A percentile compares a stretch with the other conserved stretches of the same genome.
These are phyloP conservation scores for Aspergillus hortae DNA, from an alignment of 2,329 filamentous ascomycete species.

Conservation along the genomic window DNA sequence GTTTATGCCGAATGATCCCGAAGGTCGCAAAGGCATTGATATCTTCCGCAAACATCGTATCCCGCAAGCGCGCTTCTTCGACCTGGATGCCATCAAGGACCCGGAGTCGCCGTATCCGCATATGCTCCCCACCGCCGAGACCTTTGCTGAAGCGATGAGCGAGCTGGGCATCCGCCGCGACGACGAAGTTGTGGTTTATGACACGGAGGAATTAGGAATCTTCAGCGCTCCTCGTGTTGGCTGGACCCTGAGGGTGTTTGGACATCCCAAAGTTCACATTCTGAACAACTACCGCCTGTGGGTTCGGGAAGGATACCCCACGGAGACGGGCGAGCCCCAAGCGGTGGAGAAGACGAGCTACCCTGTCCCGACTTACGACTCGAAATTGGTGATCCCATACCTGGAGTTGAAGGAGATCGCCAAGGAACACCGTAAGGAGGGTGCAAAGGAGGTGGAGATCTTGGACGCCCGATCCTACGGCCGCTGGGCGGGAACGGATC, in stretches of 20 bases:
- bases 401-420: conserved; percentile 78
- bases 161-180: conserved; percentile 80
- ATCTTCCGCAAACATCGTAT: conserved; percentile 81
- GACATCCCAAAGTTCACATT: conserved; percentile 81
- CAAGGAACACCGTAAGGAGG: conserved; percentile 74
- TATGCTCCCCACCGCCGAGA: conserved; percentile 81
- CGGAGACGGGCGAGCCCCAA: conserved; percentile 63
- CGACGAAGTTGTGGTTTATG: conserved; percentile 91
- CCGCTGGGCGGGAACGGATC: conserved; percentile 76
- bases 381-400: conserved; percentile 69
- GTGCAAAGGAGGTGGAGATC: conserved; percentile 77
- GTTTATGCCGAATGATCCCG: conserved; percentile 88
- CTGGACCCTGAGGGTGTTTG: conserved; percentile 90
- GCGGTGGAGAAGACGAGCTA: conserved; percentile 44
- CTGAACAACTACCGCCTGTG: conserved; percentile 96
- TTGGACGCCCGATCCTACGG: conserved; percentile 79
- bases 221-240: conserved; percentile 91
- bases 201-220: conserved; percentile 84
- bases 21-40: conserved; percentile 71
- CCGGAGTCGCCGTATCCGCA: conserved; percentile 86
- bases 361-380: conserved; percentile 54
- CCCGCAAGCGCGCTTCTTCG: conserved; percentile 89
- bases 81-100: conserved; percentile 89
- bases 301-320: conserved; percentile 77
- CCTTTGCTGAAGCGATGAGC: conserved; percentile 85